These are phyloP conservation scores for Cyathus striatus DNA, from an alignment of 768 basidiomycete genomes.

Conservation along the genomic window DNA sequence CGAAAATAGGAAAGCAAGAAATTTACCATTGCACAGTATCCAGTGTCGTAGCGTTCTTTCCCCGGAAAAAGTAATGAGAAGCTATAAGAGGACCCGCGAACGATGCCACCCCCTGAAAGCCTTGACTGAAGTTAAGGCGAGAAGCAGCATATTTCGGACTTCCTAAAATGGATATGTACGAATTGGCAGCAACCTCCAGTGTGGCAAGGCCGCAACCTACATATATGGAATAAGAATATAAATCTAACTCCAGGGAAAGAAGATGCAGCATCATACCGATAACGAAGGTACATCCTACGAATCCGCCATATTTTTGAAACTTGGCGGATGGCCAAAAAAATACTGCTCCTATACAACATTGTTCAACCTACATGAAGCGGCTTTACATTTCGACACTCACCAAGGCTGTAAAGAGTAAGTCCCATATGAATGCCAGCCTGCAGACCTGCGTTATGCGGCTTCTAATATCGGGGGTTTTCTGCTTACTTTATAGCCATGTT, in stretches of 20 bases:
- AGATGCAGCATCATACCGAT: slow-evolving; percentile 40
- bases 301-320: slow-evolving; percentile 63
- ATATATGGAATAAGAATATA: slow-evolving; percentile 5
- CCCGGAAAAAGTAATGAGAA: slow-evolving; percentile 69
- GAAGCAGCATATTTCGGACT: slow-evolving; percentile 67
- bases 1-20: neutral
- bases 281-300: slow-evolving; percentile 70
- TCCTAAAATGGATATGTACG: slow-evolving; percentile 71
- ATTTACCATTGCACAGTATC: slow-evolving; percentile 65
- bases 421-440: slow-evolving; percentile 58
- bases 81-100: slow-evolving; percentile 75
- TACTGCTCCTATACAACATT: slow-evolving; percentile 46
- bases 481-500: slow-evolving; percentile 59
- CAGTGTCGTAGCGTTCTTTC: slow-evolving; percentile 52
- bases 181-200: slow-evolving; percentile 73
- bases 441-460: neutral
- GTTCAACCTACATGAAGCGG: too few relatives aligned
- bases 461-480: too few relatives aligned
- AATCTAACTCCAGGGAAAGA: neutral
- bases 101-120: slow-evolving; percentile 72
- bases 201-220: slow-evolving; percentile 61
- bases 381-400: too few relatives aligned
- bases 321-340: slow-evolving; percentile 79
- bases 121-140: slow-evolving; percentile 75
- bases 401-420: slow-evolving; percentile 51